Conservation (phyloP, 805 yeast species). For the Kockiozyma suomiensis region DNA sequence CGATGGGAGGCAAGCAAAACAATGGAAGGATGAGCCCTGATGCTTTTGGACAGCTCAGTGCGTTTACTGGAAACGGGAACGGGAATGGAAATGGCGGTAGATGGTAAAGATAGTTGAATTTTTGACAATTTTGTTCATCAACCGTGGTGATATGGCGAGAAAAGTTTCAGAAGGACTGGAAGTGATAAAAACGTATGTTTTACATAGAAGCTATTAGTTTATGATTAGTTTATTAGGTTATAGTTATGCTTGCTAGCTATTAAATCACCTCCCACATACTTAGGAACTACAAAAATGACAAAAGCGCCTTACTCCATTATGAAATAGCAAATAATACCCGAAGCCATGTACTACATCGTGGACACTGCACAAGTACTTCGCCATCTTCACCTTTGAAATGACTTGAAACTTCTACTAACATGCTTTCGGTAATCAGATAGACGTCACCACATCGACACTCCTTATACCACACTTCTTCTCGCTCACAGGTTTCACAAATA, state of each 20-base stretch:
- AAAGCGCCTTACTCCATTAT: conserved; percentile 10
- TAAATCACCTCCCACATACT: too few species aligned
- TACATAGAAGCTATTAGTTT: not conserved
- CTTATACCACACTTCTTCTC: conserved; percentile 38
- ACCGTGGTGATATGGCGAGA: not conserved
- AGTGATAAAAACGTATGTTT: not conserved
- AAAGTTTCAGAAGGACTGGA: conserved; percentile 4
- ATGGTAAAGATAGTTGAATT: not conserved
- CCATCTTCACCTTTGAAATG: conserved; percentile 38
- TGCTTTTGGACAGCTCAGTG: conserved; percentile 37
- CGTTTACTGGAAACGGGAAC: conserved; percentile 17
- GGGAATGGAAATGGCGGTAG: conserved; percentile 1
- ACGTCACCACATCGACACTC: conserved; percentile 50
- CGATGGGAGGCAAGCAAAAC: conserved; percentile 4
- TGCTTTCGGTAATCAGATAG: conserved; percentile 62
- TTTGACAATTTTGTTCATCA: too few species aligned
- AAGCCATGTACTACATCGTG: conserved; percentile 84
- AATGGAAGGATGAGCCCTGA: conserved; percentile 33
- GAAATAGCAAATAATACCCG: conserved; percentile 58
- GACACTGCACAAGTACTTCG: conserved; percentile 76
- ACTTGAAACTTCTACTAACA: conserved; percentile 51
- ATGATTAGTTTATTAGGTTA: not conserved
- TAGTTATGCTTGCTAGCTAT: too few species aligned
- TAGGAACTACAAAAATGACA: not conserved
- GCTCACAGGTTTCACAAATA: not conserved